phyloP scores from a whole-genome alignment of 2,329 filamentous ascomycete genomes.

The Ramularia endophylla region DNA sequence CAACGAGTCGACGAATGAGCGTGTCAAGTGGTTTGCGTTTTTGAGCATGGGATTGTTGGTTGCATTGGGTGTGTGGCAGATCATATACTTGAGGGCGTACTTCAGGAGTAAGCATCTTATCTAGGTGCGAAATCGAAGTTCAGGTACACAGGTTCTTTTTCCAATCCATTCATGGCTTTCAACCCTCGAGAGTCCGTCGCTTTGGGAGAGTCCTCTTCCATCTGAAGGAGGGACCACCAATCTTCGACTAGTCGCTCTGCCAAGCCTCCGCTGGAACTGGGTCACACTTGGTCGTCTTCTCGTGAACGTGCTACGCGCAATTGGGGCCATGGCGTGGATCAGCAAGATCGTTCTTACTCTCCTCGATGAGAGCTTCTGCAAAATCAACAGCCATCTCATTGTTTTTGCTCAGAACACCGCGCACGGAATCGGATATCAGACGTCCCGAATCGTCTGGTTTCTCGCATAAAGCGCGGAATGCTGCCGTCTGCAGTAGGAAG shows the following conservation, averaged over 20 bases:
- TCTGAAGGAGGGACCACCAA: no score
- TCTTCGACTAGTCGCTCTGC: constrained; percentile 18
- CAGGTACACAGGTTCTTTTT: no score
- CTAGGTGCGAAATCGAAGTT: constrained; percentile 26
- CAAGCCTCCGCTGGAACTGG: constrained; percentile 13
- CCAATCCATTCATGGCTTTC: no score
- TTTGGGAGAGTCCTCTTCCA: no score
- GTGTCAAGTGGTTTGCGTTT: constrained; percentile 98
- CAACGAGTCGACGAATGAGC: constrained; percentile 98
- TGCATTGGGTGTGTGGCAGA: constrained; percentile 90
- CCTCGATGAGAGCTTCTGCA: constrained; percentile 21
- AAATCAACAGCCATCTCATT: constrained; percentile 27
- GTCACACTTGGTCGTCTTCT: constrained; percentile 11
- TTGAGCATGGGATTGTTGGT: constrained; percentile 87
- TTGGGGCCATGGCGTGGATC: constrained; percentile 27
- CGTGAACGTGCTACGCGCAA: constrained; percentile 29
- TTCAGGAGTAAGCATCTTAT: constrained; percentile 67
- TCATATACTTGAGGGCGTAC: constrained; percentile 94
- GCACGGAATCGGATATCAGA: constrained; percentile 24
- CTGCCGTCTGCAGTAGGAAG: constrained; percentile 30
- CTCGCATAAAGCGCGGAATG: constrained; percentile 27
- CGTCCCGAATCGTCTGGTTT: constrained; percentile 8
- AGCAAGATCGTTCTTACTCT: constrained; percentile 22
- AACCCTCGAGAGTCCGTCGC: no score
- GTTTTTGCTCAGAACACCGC: constrained; percentile 20